Base-by-base conservation (phyloP, 352 stramenopile species). In the Globisporangium paroecandrum region DNA sequence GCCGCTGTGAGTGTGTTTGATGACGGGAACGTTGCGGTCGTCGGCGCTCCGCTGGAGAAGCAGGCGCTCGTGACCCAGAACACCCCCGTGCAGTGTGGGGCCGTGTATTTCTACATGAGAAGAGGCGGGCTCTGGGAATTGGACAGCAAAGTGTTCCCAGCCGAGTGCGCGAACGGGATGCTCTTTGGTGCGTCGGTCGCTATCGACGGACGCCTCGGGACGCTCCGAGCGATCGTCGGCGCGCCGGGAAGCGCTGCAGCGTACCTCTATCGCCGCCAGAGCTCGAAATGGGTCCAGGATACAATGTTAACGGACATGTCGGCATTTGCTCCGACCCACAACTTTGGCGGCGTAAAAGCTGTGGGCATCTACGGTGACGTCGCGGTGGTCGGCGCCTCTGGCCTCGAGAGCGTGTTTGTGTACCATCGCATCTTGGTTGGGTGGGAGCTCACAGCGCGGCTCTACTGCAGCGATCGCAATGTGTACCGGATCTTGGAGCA, bases 301-400 rank as follows among this genome's bases (percentile, higher is more conserved):
- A 67, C 68, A 0, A 65, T 65, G 3, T 61, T 96, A 1, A 63
- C 69, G 20, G 79, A 94, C 20, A 64, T 75, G 3, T 70, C 65
- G 0, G 75, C 76, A 20, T 51, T 73, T 2, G 79, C 77, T 0
- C 72, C 78, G 1, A 89, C 79, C 0, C 78, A 96, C 58, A 89
- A 85, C 47, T 95, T 90, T 55, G 83, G 64, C n/a, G 85, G 78
- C 1, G 49, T 69, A 13, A 85, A 87, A 55, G 82, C 81, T 3
- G 85, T 98, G 13, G 85, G 79, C 0, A 83, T 98, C 34, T 79
- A 82, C 27, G 92, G 87, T 20, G 89, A 98, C 58, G 72, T 98
- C 25, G 89, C 88, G 7, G 94, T 97, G 57, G 82, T 99, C 10
- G 94, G 89, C n/a, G 94, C 93, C 1, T 83, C 90, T 0, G 83